Evolutionary conservation across 164 flowering plant species (phyloP).

Genomic region (Liriodendron chinense): DNA sequence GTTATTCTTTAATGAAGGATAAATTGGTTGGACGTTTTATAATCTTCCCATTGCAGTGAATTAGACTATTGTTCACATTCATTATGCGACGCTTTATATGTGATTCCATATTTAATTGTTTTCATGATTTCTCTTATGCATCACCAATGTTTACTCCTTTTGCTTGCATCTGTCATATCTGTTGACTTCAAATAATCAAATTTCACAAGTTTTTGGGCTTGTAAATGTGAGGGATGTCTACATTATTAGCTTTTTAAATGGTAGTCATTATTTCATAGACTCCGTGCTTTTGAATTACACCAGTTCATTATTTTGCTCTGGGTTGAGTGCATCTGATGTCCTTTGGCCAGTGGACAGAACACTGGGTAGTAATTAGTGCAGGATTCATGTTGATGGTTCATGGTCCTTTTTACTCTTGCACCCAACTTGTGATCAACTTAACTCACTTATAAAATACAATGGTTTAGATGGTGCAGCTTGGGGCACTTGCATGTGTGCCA

Average conservation of each 20-base stretch:
- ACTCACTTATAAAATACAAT: too few relatives aligned
- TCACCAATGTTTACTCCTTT: background rate
- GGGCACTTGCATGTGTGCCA: too few relatives aligned
- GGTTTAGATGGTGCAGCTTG: too few relatives aligned
- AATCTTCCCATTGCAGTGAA: background rate
- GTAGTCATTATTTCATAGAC: background rate
- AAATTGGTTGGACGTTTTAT: background rate
- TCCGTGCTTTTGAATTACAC: background rate
- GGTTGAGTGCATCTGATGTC: background rate
- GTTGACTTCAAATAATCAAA: background rate
- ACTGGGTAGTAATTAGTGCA: background rate
- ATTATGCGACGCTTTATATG: background rate
- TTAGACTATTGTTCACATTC: background rate
- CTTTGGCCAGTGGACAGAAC: background rate
- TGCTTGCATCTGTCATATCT: background rate
- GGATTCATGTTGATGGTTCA: too few relatives aligned
- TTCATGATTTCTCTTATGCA: background rate
- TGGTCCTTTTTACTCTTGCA: too few relatives aligned
- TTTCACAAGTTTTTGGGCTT: background rate
- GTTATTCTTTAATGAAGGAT: background rate
- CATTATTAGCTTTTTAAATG: background rate
- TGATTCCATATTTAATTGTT: background rate
- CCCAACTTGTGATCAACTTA: too few relatives aligned
- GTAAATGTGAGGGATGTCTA: background rate
- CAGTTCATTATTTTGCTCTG: background rate